Evolutionary conservation across 768 basidiomycete genomes (phyloP).

Genomic region (Suillus subalutaceus): DNA sequence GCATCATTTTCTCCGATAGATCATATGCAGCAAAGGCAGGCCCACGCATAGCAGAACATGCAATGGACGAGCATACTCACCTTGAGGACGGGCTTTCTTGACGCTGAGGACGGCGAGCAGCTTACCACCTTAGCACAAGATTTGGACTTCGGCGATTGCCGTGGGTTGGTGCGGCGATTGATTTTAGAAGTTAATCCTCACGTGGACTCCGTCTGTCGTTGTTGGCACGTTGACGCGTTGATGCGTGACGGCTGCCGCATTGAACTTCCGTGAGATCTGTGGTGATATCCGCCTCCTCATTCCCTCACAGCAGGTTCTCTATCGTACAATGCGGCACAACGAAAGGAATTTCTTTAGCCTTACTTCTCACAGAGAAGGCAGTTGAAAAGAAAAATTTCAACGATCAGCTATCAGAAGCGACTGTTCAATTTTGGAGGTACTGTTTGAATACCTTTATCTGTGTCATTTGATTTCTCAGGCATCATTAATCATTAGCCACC

Average conservation of each 20-base stretch:
- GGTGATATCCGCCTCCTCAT: not conserved
- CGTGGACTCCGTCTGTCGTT: slow-evolving; percentile 5
- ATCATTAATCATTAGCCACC: not conserved
- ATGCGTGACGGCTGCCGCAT: not conserved
- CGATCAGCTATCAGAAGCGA: not conserved
- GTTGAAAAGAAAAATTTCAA: not conserved
- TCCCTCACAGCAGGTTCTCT: not conserved
- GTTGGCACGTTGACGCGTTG: not conserved
- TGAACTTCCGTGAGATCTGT: not conserved
- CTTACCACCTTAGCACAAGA: not conserved
- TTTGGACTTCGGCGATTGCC: slow-evolving; percentile 28
- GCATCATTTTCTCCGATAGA: slow-evolving; percentile 5
- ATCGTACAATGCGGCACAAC: not conserved
- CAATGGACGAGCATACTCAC: slow-evolving; percentile 25
- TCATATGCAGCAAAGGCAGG: slow-evolving; percentile 3
- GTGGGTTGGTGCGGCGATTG: slow-evolving; percentile 31
- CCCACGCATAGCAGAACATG: not conserved
- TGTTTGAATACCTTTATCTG: not conserved
- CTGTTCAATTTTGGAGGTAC: not conserved
- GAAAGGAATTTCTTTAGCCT: not conserved
- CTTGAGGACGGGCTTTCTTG: slow-evolving; percentile 35
- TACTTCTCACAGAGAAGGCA: not conserved
- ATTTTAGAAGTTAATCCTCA: slow-evolving; percentile 16
- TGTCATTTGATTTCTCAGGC: not conserved
- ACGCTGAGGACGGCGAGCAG: slow-evolving; percentile 30